These are phyloP conservation scores for Meira nashicola DNA, from an alignment of 1,284 basidiomycete genomes.

Conservation along the genomic window DNA sequence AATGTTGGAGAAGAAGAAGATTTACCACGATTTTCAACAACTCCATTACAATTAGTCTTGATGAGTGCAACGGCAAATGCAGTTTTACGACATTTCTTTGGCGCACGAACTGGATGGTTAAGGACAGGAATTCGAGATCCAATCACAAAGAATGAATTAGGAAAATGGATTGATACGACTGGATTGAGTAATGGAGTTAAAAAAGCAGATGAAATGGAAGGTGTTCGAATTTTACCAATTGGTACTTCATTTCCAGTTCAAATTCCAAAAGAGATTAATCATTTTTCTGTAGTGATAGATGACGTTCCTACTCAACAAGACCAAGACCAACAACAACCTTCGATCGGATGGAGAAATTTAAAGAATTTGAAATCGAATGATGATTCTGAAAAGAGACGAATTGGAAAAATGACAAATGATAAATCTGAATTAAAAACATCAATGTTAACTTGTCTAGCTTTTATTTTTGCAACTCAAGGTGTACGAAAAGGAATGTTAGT, in stretches of 20 bases:
- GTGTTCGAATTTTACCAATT: not conserved
- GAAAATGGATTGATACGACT: slow-evolving; percentile 48
- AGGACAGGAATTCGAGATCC: slow-evolving; percentile 36
- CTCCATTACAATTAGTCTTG: slow-evolving; percentile 42
- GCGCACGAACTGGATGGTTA: slow-evolving; percentile 49
- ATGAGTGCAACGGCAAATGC: slow-evolving; percentile 49
- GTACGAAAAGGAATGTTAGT: slow-evolving; percentile 37
- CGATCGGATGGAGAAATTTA: not conserved
- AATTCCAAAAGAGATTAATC: slow-evolving; percentile 37
- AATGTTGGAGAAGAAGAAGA: not conserved
- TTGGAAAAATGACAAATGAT: slow-evolving; percentile 14
- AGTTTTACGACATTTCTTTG: slow-evolving; percentile 49
- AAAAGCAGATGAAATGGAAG: slow-evolving; percentile 3
- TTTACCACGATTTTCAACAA: no score
- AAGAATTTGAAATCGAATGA: not conserved
- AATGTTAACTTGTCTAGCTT: slow-evolving; percentile 41
- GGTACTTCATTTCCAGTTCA: not conserved
- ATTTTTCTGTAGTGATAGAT: slow-evolving; percentile 47
- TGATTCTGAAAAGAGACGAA: not conserved
- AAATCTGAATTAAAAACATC: slow-evolving; percentile 33
- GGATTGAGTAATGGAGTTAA: slow-evolving; percentile 29
- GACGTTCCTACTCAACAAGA: slow-evolving; percentile 15
- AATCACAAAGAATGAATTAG: slow-evolving; percentile 5
- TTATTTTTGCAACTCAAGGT: slow-evolving; percentile 36
- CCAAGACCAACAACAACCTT: slow-evolving; percentile 8